These are phyloP conservation scores for Euphorbia lathyris DNA, from an alignment of 345 rosid genomes.

Conservation along the genomic window DNA sequence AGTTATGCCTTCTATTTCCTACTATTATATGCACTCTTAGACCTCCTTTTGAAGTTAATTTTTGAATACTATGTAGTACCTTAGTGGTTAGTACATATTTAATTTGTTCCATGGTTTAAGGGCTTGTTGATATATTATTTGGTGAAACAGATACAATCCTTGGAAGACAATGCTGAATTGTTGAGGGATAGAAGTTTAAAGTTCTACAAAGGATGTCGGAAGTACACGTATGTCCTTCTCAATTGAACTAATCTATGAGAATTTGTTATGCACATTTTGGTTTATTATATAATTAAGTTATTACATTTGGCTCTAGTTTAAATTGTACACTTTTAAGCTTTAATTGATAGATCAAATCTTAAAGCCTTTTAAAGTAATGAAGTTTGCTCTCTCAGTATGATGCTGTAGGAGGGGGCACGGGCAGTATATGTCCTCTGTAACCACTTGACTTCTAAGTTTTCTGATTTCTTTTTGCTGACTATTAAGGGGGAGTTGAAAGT, in stretches of 20 bases:
- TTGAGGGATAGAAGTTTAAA: conserved; percentile 89
- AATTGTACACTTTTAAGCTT: not conserved
- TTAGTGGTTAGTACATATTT: too few species aligned
- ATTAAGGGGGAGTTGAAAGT: not conserved
- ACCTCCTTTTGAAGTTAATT: not conserved
- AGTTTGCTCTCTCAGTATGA: not conserved
- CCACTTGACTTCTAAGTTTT: not conserved
- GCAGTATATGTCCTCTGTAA: not conserved
- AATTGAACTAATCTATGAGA: not conserved
- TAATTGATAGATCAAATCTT: not conserved
- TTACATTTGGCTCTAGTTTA: not conserved
- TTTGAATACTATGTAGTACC: too few species aligned
- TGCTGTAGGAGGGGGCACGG: not conserved
- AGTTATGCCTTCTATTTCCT: not conserved
- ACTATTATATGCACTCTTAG: not conserved
- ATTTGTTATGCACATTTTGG: not conserved
- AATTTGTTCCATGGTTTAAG: not conserved
- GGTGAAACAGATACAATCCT: conserved; percentile 69
- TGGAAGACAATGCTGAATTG: conserved; percentile 86
- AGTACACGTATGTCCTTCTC: conserved; percentile 73
- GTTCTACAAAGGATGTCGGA: conserved; percentile 94
- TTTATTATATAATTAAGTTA: too few species aligned
- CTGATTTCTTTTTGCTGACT: not conserved
- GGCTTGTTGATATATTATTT: conserved; percentile 12
- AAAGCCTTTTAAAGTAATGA: not conserved